Conservation (phyloP, 2,329 filamentous ascomycete genomes). For the Reticulascus tulasneorum region DNA sequence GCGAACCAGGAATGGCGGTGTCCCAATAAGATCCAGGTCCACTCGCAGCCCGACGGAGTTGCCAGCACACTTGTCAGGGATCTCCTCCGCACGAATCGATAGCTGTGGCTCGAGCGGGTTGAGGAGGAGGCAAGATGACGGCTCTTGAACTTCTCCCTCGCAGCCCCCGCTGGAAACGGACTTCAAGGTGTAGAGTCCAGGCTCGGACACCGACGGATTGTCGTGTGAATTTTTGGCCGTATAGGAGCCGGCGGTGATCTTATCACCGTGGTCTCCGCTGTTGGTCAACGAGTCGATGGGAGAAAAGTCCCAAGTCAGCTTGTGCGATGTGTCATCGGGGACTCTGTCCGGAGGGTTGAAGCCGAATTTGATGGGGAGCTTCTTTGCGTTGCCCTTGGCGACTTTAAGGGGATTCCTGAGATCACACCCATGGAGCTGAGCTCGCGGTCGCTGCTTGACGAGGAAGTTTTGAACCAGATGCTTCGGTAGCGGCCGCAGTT, state of each 20-base stretch:
- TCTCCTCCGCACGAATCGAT: conserved; percentile 69
- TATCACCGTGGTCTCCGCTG: conserved; percentile 64
- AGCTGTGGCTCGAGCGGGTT: conserved; percentile 87
- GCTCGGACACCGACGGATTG: conserved; percentile 64
- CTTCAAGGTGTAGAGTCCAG: conserved; percentile 83
- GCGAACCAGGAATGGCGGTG: conserved; percentile 80
- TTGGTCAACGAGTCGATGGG: conserved; percentile 65
- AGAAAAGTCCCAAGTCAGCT: conserved; percentile 77
- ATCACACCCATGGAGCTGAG: conserved; percentile 71
- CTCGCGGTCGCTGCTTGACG: conserved; percentile 81
- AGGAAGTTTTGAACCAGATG: conserved; percentile 72
- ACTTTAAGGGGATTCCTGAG: conserved; percentile 77
- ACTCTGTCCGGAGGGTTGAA: conserved; percentile 57
- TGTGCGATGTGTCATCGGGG: conserved; percentile 62
- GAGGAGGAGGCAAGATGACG: conserved; percentile 85
- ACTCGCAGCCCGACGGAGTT: conserved; percentile 89
- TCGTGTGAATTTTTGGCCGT: conserved; percentile 59
- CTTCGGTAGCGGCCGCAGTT: conserved; percentile 55
- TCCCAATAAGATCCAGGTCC: conserved; percentile 84
- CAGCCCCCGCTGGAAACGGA: conserved; percentile 78
- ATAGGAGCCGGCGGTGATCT: conserved; percentile 54
- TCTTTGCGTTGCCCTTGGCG: conserved; percentile 65
- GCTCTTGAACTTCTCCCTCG: conserved; percentile 84
- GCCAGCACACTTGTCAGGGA: conserved; percentile 91
- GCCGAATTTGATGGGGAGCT: conserved; percentile 68